Evolutionary conservation across 2,329 filamentous ascomycete genomes (phyloP), one percentile per base, ranked within the genome.

Genomic region (Thelonectria rubi): DNA sequence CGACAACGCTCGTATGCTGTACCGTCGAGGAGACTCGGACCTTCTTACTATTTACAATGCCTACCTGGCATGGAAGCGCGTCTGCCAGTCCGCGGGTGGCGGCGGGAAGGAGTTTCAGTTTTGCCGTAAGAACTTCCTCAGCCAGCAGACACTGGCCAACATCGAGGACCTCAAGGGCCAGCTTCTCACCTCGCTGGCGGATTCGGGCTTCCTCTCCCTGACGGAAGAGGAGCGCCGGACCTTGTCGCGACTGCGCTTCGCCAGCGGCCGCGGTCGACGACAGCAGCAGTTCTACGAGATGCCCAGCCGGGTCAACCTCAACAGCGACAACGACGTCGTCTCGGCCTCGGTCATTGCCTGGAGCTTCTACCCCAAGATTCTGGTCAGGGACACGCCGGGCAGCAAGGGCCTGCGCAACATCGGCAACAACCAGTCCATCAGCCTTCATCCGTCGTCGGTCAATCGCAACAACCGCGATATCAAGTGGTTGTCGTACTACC

Each of bases 101-200:
- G 84, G 85, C 8, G 83, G 86, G 48, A 92, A 91, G 50, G 94
- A 98, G 72, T 92, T 90, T 71, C 87, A 93, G 67, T 99, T 96
- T 77, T 99, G 95, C 79, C 89, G 91, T 70, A 97, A 97, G 80
- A 97, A 97, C 77, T 97, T 94, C 73, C 85, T 99, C 54, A 94
- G 90, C 63, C 85, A 90, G n/a, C 93, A 96, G 74, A 95, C 92
- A 3, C 84, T 99, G 4, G 84, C 88, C 48, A 97, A 95, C 65
- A 97, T 99, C 65, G 95, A 99, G 75, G 95, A 99, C 69, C 84
- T 98, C 55, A 99, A 98, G 77, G 91, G 91, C 7, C 95, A 99
- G 72, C 86, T 99, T 0, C 82, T 97, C 1, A 89, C 92, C 2
- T 91, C 92, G 0, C 84, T 99, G 1, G 91, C 90, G 7, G 95